These are phyloP conservation scores for Hygrophoropsis aurantiaca DNA, from an alignment of 768 basidiomycete genomes.

Conservation along the genomic window DNA sequence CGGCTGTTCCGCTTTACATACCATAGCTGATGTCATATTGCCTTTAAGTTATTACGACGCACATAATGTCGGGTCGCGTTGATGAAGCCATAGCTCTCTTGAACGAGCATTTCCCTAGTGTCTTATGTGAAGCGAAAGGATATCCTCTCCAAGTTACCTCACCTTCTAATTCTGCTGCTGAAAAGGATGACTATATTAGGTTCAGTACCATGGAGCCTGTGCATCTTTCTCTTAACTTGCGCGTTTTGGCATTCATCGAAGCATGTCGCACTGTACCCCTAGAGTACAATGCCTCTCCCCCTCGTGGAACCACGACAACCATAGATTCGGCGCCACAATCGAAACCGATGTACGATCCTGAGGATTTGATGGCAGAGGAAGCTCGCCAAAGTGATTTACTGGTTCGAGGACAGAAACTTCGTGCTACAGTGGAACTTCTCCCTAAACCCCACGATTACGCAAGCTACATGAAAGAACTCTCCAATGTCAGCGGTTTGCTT, in stretches of 20 bases:
- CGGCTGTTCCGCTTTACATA: not conserved
- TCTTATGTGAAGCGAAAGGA: slow-evolving; percentile 42
- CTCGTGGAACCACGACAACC: slow-evolving; percentile 8
- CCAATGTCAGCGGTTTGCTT: slow-evolving; percentile 72
- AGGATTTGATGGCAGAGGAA: slow-evolving; percentile 33
- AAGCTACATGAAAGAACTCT: slow-evolving; percentile 68
- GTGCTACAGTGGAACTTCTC: slow-evolving; percentile 59
- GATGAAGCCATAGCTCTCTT: slow-evolving; percentile 67
- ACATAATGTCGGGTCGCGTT: slow-evolving; percentile 76
- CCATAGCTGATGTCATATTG: slow-evolving; percentile 1
- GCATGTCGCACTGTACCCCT: slow-evolving; percentile 74
- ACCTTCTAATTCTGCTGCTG: slow-evolving; percentile 13
- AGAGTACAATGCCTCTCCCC: slow-evolving; percentile 37
- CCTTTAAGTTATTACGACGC: slow-evolving; percentile 60
- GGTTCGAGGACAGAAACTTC: slow-evolving; percentile 63
- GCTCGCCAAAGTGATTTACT: slow-evolving; percentile 48
- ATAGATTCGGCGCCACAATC: slow-evolving; percentile 7
- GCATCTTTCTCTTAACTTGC: slow-evolving; percentile 81
- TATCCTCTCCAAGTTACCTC: slow-evolving; percentile 2
- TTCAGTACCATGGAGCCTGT: slow-evolving; percentile 69
- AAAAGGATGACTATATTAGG: slow-evolving; percentile 48
- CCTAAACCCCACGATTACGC: slow-evolving; percentile 53
- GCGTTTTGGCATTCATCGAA: slow-evolving; percentile 86
- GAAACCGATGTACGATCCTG: slow-evolving; percentile 24
- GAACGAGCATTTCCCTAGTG: slow-evolving; percentile 72